phyloP scores from a whole-genome alignment of 169 alveolate species.

The Amoebophrya sp. region DNA sequence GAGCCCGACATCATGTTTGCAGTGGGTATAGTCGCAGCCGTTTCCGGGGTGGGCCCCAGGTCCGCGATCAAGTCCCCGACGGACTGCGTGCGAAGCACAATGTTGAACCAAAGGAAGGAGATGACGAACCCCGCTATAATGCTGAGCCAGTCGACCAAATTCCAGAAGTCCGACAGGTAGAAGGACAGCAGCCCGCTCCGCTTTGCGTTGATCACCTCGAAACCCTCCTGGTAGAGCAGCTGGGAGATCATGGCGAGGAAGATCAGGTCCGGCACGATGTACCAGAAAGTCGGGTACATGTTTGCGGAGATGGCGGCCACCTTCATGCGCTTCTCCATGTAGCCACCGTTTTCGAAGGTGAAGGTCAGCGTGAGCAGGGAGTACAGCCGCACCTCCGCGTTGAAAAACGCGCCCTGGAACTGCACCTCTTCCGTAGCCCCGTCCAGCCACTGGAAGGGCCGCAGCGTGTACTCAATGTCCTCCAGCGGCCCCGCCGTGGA shows the following conservation, averaged over 20 bases:
- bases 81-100: not conserved
- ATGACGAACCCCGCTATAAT: not conserved
- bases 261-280: not conserved
- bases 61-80: not conserved
- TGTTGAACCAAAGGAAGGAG: constrained; percentile 5
- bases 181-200: not conserved
- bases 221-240: not conserved
- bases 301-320: not conserved
- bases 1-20: too few species aligned
- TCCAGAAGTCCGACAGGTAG: not conserved
- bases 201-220: not conserved
- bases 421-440: not conserved
- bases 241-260: not conserved
- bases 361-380: not conserved
- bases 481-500: not conserved
- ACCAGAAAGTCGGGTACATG: not conserved
- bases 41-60: not conserved
- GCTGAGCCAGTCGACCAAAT: not conserved
- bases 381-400: constrained; percentile 13
- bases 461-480: not conserved
- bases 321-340: not conserved
- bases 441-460: not conserved
- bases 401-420: not conserved
- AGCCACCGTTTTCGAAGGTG: not conserved
- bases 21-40: too few species aligned